These are phyloP conservation scores for Trichoderma gracile DNA, from an alignment of 2,329 filamentous ascomycete genomes.

Conservation along the genomic window DNA sequence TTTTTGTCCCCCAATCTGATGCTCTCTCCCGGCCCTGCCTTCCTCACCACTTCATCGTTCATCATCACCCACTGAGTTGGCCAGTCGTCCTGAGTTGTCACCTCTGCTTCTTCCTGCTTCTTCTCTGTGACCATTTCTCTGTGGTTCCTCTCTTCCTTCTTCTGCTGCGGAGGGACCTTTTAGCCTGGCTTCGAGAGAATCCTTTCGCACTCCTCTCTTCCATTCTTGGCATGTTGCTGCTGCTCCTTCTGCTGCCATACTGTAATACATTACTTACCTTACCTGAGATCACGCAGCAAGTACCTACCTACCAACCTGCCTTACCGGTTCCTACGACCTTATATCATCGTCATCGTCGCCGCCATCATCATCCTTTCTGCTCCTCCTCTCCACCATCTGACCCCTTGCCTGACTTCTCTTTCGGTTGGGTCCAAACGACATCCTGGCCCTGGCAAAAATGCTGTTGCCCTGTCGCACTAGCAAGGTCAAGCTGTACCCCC, in stretches of 20 bases:
- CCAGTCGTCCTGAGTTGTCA: no score
- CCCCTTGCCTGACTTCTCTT: neutral
- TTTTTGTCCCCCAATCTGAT: no score
- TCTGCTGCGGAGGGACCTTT: no score
- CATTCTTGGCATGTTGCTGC: neutral
- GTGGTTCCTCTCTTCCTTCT: no score
- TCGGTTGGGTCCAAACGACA: conserved; percentile 14
- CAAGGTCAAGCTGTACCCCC: conserved; percentile 2
- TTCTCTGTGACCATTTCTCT: no score
- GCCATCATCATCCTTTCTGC: neutral
- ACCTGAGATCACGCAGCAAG: neutral
- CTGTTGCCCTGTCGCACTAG: conserved; percentile 14
- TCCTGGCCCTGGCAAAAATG: conserved; percentile 15
- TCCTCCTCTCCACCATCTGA: neutral
- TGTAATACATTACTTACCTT: no score
- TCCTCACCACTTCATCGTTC: no score
- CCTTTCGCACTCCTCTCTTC: neutral
- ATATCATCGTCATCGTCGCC: conserved; percentile 10
- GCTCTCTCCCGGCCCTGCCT: no score
- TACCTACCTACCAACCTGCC: neutral
- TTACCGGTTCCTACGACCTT: neutral
- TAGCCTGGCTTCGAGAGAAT: no score
- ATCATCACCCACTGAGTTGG: no score
- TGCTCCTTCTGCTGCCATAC: no score
- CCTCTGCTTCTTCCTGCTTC: neutral